A percentile compares a stretch with the other conserved stretches of the same genome.
Conservation (phyloP, 495 filamentous ascomycete genomes). For the Aspergillus nanangensis region DNA sequence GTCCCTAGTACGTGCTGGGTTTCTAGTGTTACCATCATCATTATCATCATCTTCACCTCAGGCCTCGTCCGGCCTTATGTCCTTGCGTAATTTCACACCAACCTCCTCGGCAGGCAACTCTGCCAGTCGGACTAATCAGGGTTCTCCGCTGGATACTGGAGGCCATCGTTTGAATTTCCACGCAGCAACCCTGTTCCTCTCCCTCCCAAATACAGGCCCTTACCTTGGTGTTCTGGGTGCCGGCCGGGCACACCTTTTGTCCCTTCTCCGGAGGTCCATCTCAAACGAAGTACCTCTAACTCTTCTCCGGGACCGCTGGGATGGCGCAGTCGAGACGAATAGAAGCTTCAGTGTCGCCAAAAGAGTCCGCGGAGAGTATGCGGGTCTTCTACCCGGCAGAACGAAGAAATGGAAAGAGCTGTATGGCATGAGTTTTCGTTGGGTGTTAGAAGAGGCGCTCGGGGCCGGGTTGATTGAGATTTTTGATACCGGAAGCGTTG, state of each 20-base stretch:
- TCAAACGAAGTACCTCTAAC: slow-evolving; percentile 62
- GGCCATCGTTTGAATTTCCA: slow-evolving; percentile 21
- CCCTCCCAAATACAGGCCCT: slow-evolving; percentile 68
- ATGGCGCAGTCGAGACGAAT: slow-evolving; percentile 63
- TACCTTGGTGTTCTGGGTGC: slow-evolving; percentile 66
- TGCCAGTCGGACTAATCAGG: slow-evolving; percentile 36
- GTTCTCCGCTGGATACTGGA: neutral
- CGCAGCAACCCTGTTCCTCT: slow-evolving; percentile 50
- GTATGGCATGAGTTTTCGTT: slow-evolving; percentile 71
- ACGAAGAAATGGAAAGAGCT: slow-evolving; percentile 80
- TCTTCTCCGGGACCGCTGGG: slow-evolving; percentile 72
- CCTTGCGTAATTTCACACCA: slow-evolving; percentile 41
- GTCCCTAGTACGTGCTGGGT: slow-evolving; percentile 64
- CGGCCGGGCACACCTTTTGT: slow-evolving; percentile 62
- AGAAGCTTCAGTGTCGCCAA: slow-evolving; percentile 56
- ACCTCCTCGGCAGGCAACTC: slow-evolving; percentile 43
- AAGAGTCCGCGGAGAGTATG: slow-evolving; percentile 62
- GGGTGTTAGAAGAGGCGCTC: slow-evolving; percentile 73
- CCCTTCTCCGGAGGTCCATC: slow-evolving; percentile 59
- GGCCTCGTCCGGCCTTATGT: slow-evolving; percentile 49
- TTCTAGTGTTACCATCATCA: slow-evolving; percentile 57
- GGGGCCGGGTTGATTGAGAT: slow-evolving; percentile 76
- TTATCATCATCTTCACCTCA: slow-evolving; percentile 37
- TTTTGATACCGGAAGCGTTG: slow-evolving; percentile 82
- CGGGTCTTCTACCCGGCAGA: slow-evolving; percentile 64